Evolutionary conservation across 2,329 filamentous ascomycete genomes (phyloP).

Genomic region (Shiraia bambusicola): DNA sequence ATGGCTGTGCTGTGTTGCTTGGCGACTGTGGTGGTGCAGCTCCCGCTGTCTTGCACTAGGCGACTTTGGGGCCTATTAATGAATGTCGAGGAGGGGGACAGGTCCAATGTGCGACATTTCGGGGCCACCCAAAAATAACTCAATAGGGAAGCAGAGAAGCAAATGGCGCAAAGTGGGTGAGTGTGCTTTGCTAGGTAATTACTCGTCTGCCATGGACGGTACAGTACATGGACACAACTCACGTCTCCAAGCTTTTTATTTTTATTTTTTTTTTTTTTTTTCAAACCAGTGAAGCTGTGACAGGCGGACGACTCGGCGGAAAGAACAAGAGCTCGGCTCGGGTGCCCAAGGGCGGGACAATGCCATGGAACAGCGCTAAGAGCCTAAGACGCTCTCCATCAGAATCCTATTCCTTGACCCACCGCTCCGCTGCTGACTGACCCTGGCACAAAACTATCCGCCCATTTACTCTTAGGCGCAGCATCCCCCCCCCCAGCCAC

Average conservation of each 20-base stretch:
- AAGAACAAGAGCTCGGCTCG: conserved; percentile 26
- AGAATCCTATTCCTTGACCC: conserved; percentile 35
- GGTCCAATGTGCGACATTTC: conserved; percentile 5
- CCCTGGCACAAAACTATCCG: conserved; percentile 26
- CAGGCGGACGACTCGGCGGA: conserved; percentile 33
- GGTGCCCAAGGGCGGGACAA: conserved; percentile 34
- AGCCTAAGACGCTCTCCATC: conserved; percentile 33
- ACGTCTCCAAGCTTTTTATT: no score
- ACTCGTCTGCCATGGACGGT: no score
- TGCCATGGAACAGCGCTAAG: conserved; percentile 32
- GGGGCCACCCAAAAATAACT: neutral
- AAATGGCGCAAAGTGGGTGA: no score
- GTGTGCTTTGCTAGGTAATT: no score
- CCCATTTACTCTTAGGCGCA: conserved; percentile 36
- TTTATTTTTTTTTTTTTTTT: no score
- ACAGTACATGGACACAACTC: no score
- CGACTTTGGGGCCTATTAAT: conserved; percentile 14
- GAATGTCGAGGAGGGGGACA: conserved; percentile 14
- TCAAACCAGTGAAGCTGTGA: no score
- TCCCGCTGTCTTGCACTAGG: conserved; percentile 20
- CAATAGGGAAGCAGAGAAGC: no score
- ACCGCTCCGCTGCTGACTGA: conserved; percentile 30
- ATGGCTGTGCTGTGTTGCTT: conserved; percentile 30
- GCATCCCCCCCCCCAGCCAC: conserved; percentile 33
- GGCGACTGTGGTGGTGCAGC: conserved; percentile 31